Evolutionary conservation across 2,329 filamentous ascomycete genomes (phyloP), one percentile per base, ranked within the genome.

Genomic region (Immersiporthe knoxdaviesiana): DNA sequence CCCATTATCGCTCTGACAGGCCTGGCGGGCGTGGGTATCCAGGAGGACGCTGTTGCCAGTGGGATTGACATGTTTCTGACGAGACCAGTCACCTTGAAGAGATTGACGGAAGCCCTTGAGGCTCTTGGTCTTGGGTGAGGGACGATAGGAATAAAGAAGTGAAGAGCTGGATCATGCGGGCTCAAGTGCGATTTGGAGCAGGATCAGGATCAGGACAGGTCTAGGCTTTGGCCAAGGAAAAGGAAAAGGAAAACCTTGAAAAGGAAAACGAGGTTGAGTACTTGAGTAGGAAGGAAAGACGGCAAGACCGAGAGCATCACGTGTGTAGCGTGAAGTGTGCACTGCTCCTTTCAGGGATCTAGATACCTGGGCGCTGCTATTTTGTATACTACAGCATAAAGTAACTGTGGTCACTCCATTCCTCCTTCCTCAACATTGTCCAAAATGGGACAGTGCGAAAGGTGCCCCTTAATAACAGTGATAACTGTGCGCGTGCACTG

Each of bases 11-110:
- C 85, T 0, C 76, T 88, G 0, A 86, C 86, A 0, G 86, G 86
- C 0, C 75, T 87, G 1, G 84, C 84, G 0, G 85, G 84, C 21
- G 77, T 80, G 0, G 80, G 80, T 27, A 83, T 84, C 0, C 82
- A 86, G 68, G 80, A 85, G 60, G 86, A 88, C 69, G 85, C 86
- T 0, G 82, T 84, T 64, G 82, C 81, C 1, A 84, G 81, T 63
- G 86, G 86, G 0, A 79, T 88, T 8, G 84, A 88, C 70, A 67
- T 87, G 10, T 87, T 87, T 66, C 72, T 88, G 24, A 86, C 85
- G 44, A 87, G 87, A 72, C 85, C 85, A 0, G 84, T 87, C 0
- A 76, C 78, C 7, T 69, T 84, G 27, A 81, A 80, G 35, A 79
- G 59, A 32, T 37, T 67, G 50, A 66, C 62, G 11, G 68, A 71